These are phyloP conservation scores for Aurantiochytrium sp. DNA, from an alignment of 108 stramenopile species.

Conservation along the genomic window DNA sequence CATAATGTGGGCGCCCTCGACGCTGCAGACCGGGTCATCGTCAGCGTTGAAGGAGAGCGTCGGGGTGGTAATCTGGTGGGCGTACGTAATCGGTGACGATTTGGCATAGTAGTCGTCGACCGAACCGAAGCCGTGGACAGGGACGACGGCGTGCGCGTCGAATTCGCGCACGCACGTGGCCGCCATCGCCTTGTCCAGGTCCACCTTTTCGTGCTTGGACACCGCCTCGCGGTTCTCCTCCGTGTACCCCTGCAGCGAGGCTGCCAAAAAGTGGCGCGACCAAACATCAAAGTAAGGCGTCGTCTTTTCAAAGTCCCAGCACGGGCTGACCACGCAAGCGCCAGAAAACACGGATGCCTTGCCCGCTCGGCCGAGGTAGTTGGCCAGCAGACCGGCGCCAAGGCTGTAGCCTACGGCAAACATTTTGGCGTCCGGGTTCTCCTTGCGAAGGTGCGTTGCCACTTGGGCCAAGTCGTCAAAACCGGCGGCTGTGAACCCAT, in stretches of 20 bases:
- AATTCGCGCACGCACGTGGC: neutral
- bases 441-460: neutral
- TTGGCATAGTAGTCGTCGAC: conserved; percentile 19
- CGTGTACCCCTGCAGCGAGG: neutral
- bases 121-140: neutral
- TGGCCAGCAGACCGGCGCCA: conserved; percentile 19
- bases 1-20: neutral
- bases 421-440: neutral
- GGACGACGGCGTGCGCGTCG: neutral
- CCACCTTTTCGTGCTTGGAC: neutral
- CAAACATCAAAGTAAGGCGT: neutral
- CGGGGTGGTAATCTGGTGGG: neutral
- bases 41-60: neutral
- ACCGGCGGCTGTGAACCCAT: neutral
- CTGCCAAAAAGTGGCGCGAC: neutral
- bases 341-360: neutral
- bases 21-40: conserved; percentile 22
- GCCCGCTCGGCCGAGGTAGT: conserved; percentile 13
- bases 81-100: neutral
- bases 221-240: neutral
- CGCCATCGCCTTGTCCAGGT: neutral
- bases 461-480: conserved; percentile 11
- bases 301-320: neutral
- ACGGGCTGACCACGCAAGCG: neutral
- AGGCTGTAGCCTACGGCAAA: conserved; percentile 24